A percentile compares a stretch with the other conserved stretches of the same genome.
Conservation (phyloP, 148 eudicot species). For the Polygonum aviculare region DNA sequence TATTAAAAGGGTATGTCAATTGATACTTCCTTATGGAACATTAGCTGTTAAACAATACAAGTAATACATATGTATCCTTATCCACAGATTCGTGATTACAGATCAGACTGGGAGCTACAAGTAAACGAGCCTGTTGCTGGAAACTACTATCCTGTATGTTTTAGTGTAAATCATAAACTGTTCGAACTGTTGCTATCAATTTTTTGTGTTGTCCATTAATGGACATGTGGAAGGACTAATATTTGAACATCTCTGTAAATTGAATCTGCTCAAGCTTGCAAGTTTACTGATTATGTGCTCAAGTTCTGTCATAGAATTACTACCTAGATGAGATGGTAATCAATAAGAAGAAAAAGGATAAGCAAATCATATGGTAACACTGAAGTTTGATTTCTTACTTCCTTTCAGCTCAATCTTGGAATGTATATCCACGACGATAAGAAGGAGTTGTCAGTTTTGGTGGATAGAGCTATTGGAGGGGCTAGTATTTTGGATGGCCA, state of each 20-base stretch:
- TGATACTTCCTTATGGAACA: not conserved
- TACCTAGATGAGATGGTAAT: too few relatives aligned
- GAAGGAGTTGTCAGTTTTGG: slow-evolving; percentile 76
- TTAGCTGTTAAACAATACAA: not conserved
- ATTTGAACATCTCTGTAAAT: too few relatives aligned
- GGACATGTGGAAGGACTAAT: not conserved
- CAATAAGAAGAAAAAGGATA: not conserved
- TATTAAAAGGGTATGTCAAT: slow-evolving; percentile 57
- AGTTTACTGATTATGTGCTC: not conserved
- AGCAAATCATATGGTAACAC: not conserved
- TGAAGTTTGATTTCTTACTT: slow-evolving; percentile 2
- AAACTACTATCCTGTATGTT: slow-evolving; percentile 94
- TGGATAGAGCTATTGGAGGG: slow-evolving; percentile 92
- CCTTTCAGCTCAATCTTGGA: slow-evolving; percentile 77
- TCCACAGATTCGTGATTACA: slow-evolving; percentile 78
- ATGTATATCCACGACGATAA: slow-evolving; percentile 63
- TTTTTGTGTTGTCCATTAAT: not conserved
- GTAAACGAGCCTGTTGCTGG: slow-evolving; percentile 93
- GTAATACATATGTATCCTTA: not conserved
- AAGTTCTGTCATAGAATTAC: not conserved
- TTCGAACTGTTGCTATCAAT: not conserved
- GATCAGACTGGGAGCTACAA: slow-evolving; percentile 90
- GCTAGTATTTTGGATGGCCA: slow-evolving; percentile 89
- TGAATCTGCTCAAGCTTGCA: not conserved
- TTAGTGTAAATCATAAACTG: not conserved